These are phyloP conservation scores for Apiospora phragmitis DNA, from an alignment of 2,329 filamentous ascomycete species.

Conservation along the genomic window DNA sequence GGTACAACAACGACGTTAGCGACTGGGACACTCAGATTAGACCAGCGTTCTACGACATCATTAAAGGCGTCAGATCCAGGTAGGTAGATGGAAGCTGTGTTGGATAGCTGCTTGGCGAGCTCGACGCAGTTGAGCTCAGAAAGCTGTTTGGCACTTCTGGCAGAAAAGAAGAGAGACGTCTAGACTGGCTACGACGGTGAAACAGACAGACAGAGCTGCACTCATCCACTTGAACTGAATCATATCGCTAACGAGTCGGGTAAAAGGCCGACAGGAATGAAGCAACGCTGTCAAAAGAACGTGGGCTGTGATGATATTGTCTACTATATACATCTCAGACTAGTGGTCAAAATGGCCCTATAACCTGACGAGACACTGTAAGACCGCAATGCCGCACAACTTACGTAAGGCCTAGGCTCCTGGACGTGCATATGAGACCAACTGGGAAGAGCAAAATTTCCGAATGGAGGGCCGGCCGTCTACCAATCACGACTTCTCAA, in stretches of 20 bases:
- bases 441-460: neutral
- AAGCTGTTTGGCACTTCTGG: no score
- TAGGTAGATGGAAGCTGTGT: neutral
- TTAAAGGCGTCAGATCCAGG: conserved; percentile 42
- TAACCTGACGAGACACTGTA: neutral
- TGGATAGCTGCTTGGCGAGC: neutral
- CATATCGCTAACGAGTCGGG: neutral
- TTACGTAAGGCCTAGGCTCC: neutral
- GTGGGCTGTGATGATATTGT: no score
- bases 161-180: neutral
- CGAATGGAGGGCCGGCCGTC: neutral
- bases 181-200: neutral
- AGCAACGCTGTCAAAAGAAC: neutral
- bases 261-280: neutral
- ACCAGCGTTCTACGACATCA: conserved; percentile 45
- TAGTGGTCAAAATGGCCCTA: neutral
- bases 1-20: conserved; percentile 49
- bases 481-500: neutral
- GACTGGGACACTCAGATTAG: conserved; percentile 40
- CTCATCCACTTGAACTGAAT: neutral
- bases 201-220: neutral
- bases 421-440: neutral
- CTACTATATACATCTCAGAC: neutral
- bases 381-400: no score
- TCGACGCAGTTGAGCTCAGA: neutral